Base-by-base conservation (phyloP, 2,329 filamentous ascomycete genomes). In the Diatrype stigma region DNA sequence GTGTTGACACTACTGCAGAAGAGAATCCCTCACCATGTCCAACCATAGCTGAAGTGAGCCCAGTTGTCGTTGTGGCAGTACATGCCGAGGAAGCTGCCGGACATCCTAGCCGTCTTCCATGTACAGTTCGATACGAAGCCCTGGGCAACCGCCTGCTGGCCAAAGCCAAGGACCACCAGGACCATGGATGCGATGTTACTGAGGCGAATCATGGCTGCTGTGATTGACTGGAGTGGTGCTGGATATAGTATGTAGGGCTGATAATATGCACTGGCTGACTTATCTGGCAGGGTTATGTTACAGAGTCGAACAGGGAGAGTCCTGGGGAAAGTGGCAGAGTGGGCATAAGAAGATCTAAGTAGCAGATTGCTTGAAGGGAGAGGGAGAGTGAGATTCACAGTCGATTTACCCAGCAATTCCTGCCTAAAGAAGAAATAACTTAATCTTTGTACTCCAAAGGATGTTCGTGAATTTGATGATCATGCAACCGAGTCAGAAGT, bases 51-150 rank as follows among this genome's bases (percentile, higher is more conserved):
- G 50, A 62, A 73, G 6, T 60, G 40, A 1, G 53, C 60, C 53
- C 59, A 63, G 54, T 72, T 55, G 42, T 69, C 55, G 47, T 71
- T 70, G 51, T 69, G 67, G 62, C 71, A 74, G 56, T 71, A 73
- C 57, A 70, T 62, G 30, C 70, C 70, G 1, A 74, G 65, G 50
- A 58, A 67, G 51, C 56, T 61, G 35, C 60, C 62, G 7, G 60
- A 57, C 32, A 73, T 54, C 40, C 65, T 56, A 38, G 64, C 64
- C 3, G 66, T 68, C 46, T 66, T 60, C 59, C 67, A 68, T n/a
- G 66, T 68, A 54, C 71, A 74, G 49, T 64, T 67, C 28, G 50
- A 49, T 47, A 67, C 48, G 50, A 72, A 68, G 30, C 60, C 63
- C 52, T 67, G 65, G 11, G 63, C 56, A 22, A 49, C 48, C n/a